These are phyloP conservation scores for Iodosphaeria phyllophila DNA, from an alignment of 2,329 filamentous ascomycete species.

Conservation along the genomic window DNA sequence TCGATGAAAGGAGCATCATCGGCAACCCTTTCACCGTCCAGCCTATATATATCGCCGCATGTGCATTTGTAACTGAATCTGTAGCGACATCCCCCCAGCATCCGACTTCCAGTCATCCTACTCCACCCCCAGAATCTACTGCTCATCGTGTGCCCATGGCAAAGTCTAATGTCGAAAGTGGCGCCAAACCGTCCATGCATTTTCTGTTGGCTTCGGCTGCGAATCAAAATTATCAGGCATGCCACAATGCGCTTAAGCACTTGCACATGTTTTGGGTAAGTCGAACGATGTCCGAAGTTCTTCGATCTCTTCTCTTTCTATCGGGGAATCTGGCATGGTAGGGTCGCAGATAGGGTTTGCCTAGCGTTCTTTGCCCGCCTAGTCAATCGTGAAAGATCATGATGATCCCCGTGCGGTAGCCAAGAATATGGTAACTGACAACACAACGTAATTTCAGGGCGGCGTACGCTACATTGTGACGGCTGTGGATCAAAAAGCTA, in stretches of 20 bases:
- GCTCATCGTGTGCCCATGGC: constrained; percentile 5
- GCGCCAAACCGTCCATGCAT: constrained; percentile 36
- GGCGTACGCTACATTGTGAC: constrained; percentile 76
- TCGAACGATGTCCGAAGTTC: too few relatives aligned
- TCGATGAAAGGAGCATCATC: constrained; percentile 70
- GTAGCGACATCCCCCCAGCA: constrained; percentile 46
- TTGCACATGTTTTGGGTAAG: constrained; percentile 77
- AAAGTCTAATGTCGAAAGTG: constrained; percentile 4
- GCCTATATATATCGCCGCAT: constrained; percentile 81
- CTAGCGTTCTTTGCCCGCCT: too few relatives aligned
- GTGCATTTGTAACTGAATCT: constrained; percentile 73
- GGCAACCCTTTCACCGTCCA: constrained; percentile 82
- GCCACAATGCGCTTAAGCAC: constrained; percentile 66
- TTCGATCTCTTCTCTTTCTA: too few relatives aligned
- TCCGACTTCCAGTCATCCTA: constrained; percentile 39
- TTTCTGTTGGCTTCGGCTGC: constrained; percentile 63
- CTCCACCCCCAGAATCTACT: constrained; percentile 21
- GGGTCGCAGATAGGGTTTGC: too few relatives aligned
- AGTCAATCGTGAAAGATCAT: too few relatives aligned
- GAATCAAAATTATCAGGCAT: constrained; percentile 73
- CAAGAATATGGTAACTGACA: too few relatives aligned
- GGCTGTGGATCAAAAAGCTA: constrained; percentile 70
- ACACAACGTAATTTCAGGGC: too few relatives aligned
- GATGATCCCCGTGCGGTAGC: too few relatives aligned
- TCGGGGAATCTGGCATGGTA: too few relatives aligned